phyloP scores from a whole-genome alignment of 352 stramenopile genomes.

The Aphanomyces invadans region DNA sequence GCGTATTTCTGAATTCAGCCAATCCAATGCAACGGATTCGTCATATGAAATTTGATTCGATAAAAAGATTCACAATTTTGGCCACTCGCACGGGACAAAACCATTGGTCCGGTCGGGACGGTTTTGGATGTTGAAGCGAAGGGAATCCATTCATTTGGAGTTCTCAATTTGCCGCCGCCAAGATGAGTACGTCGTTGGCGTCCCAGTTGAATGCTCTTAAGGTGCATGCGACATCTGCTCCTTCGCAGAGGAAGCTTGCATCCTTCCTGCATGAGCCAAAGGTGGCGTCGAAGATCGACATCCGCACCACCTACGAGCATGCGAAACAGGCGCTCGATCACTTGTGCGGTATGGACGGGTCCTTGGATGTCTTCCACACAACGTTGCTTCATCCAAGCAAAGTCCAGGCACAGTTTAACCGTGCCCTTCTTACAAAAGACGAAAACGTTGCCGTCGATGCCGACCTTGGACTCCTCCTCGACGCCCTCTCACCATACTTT shows the following conservation, averaged over 20 bases:
- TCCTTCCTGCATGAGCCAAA: conserved; percentile 81
- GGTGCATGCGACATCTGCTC: conserved; percentile 64
- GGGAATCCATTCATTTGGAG: conserved; percentile 25
- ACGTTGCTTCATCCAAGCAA: conserved; percentile 33
- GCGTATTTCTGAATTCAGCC: not conserved
- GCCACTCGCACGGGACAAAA: conserved; percentile 3
- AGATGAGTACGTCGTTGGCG: conserved; percentile 38
- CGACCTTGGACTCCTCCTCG: conserved; percentile 58
- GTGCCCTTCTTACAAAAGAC: conserved; percentile 45
- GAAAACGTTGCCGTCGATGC: conserved; percentile 60
- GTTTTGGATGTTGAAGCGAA: conserved; percentile 21
- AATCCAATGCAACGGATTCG: not conserved
- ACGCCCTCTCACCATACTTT: conserved; percentile 80
- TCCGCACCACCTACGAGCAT: conserved; percentile 80
- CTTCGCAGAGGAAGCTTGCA: conserved; percentile 61
- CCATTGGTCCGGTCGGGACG: conserved; percentile 13
- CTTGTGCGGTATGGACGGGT: conserved; percentile 66
- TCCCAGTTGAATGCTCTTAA: conserved; percentile 69
- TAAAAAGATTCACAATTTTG: not conserved
- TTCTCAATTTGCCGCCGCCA: not conserved
- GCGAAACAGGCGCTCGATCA: conserved; percentile 75
- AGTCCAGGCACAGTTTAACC: conserved; percentile 56
- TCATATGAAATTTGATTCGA: conserved; percentile 3
- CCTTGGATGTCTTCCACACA: conserved; percentile 50
- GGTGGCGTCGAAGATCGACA: conserved; percentile 69